A percentile compares a stretch with the other conserved stretches of the same genome.
These are phyloP conservation scores for Linum tenue DNA, from an alignment of 345 rosid species.

Conservation along the genomic window DNA sequence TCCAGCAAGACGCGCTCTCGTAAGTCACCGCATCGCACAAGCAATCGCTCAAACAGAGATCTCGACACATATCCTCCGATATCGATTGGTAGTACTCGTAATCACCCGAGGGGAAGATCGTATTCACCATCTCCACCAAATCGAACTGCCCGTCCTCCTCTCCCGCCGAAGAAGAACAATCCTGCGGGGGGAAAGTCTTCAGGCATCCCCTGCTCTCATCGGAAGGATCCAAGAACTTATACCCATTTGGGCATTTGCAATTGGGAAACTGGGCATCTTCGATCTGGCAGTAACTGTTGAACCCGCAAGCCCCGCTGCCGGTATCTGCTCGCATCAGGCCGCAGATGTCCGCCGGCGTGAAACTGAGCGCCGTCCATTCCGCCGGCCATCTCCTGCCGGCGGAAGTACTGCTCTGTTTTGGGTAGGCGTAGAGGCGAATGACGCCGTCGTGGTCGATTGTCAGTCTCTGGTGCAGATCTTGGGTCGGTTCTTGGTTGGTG, in stretches of 20 bases:
- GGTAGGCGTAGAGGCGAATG: slow-evolving; percentile 15
- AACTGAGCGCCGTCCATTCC: slow-evolving; percentile 12
- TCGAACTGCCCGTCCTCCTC: slow-evolving; percentile 5
- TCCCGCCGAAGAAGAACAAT: slow-evolving; percentile 16
- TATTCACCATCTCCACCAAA: slow-evolving; percentile 4
- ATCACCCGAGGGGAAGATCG: slow-evolving; percentile 30
- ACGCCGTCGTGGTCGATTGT: slow-evolving; percentile 35
- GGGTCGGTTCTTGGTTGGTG: neutral
- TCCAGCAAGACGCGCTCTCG: slow-evolving; percentile 14
- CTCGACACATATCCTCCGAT: slow-evolving; percentile 16
- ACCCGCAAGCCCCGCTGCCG: slow-evolving; percentile 35
- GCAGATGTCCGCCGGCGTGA: slow-evolving; percentile 18
- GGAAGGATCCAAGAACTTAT: slow-evolving; percentile 18
- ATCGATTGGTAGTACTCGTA: slow-evolving; percentile 11
- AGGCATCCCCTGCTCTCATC: slow-evolving; percentile 28
- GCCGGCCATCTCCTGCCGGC: slow-evolving; percentile 11
- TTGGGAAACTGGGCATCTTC: slow-evolving; percentile 12
- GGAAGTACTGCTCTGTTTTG: slow-evolving; percentile 12
- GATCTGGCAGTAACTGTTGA: slow-evolving; percentile 25
- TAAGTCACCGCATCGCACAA: slow-evolving; percentile 22
- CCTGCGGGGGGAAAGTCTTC: slow-evolving; percentile 17
- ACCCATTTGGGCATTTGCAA: slow-evolving; percentile 26
- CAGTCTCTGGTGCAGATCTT: slow-evolving; percentile 16
- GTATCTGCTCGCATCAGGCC: neutral
- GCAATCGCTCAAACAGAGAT: slow-evolving; percentile 33